A percentile compares a stretch with the other conserved stretches of the same genome.
Evolutionary conservation across 805 yeast species (phyloP).

Genomic region (Saccharomycopsis synnaedendra): DNA sequence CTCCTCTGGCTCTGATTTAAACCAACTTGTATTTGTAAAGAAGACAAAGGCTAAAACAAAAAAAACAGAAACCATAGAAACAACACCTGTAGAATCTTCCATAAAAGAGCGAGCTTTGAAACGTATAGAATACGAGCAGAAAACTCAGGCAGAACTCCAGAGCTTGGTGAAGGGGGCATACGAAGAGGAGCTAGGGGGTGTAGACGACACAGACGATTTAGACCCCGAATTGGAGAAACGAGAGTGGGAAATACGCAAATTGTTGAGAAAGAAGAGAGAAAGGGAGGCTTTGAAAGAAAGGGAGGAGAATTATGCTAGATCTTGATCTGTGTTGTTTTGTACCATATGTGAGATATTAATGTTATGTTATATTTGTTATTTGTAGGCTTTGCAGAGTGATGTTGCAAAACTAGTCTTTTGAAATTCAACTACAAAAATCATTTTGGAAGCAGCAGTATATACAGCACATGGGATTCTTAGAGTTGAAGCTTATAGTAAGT

Average conservation of each 20-base stretch:
- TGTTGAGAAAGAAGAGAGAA: slow-evolving; percentile 51
- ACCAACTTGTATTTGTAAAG: slow-evolving; percentile 25
- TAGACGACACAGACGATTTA: slow-evolving; percentile 52
- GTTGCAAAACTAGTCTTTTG: too few species aligned
- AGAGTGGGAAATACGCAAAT: slow-evolving; percentile 65
- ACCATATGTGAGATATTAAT: too few species aligned
- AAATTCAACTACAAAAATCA: too few species aligned
- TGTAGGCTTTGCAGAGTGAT: too few species aligned
- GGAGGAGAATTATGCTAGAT: slow-evolving; percentile 22
- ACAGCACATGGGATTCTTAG: too few species aligned
- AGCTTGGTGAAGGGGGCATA: slow-evolving; percentile 18
- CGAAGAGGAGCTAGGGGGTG: slow-evolving; percentile 20
- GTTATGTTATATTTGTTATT: too few species aligned
- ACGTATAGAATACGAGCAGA: slow-evolving; percentile 19
- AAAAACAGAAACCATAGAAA: not conserved
- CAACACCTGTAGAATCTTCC: not conserved
- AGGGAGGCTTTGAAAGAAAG: slow-evolving; percentile 35
- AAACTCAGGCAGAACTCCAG: slow-evolving; percentile 22
- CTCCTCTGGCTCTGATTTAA: slow-evolving; percentile 19
- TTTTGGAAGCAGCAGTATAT: too few species aligned
- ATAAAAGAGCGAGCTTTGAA: slow-evolving; percentile 16
- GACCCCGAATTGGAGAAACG: slow-evolving; percentile 58
- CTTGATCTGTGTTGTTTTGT: too few species aligned
- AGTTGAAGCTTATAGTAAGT: too few species aligned
- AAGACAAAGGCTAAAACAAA: slow-evolving; percentile 29